A percentile compares a stretch with the other conserved stretches of the same genome.
These are phyloP conservation scores for Candida sp. DNA, from an alignment of 1,139 yeast species.

Conservation along the genomic window DNA sequence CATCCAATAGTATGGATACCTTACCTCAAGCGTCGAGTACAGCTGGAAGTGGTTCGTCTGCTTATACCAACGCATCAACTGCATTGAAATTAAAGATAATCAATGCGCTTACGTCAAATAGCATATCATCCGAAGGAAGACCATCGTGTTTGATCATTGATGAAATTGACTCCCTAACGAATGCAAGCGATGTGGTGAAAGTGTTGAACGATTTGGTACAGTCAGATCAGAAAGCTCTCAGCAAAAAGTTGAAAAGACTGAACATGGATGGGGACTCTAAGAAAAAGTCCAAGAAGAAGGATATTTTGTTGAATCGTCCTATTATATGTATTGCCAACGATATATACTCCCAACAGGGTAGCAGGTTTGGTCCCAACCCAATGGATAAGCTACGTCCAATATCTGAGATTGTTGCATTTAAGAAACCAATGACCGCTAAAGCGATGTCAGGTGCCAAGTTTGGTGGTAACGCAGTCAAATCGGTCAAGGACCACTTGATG, in stretches of 20 bases:
- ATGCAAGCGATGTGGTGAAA: conserved; percentile 72
- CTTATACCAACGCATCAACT: conserved; percentile 23
- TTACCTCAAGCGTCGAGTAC: conserved; percentile 26
- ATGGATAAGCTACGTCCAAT: conserved; percentile 75
- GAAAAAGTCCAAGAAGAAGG: conserved; percentile 29
- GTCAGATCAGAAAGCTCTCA: conserved; percentile 59
- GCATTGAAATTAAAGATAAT: conserved; percentile 56
- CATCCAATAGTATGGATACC: conserved; percentile 69
- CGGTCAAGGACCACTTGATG: conserved; percentile 45
- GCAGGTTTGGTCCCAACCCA: conserved; percentile 40
- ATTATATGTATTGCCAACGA: conserved; percentile 95
- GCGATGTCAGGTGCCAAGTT: conserved; percentile 36
- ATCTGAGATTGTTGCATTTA: conserved; percentile 73
- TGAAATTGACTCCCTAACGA: conserved; percentile 91
- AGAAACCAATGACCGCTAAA: conserved; percentile 55
- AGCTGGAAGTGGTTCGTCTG: conserved; percentile 1
- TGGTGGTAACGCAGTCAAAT: conserved; percentile 40
- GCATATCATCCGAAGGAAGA: conserved; percentile 54
- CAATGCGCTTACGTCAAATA: conserved; percentile 71
- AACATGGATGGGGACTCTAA: conserved; percentile 18
- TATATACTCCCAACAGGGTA: conserved; percentile 56
- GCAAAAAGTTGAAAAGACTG: conserved; percentile 15
- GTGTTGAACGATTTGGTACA: conserved; percentile 64
- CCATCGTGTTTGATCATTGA: conserved; percentile 88
- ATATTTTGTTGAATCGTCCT: conserved; percentile 67